Conservation (phyloP, 257 asterid genomes). For the Solanum piurae region DNA sequence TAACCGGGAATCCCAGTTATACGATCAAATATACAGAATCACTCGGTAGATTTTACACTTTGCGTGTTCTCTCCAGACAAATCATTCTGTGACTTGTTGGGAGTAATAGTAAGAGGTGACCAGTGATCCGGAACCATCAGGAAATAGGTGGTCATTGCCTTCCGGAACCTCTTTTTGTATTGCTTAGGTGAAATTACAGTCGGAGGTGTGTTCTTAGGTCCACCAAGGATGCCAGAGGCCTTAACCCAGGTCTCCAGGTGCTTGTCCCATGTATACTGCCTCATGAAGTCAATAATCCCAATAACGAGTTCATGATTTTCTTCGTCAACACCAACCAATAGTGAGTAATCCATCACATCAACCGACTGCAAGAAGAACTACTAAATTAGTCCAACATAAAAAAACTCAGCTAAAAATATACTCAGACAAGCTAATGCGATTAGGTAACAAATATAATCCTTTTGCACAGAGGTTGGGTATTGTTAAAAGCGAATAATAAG, state of each 20-base stretch:
- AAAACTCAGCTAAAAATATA: not conserved
- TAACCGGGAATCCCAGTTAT: constrained; percentile 8
- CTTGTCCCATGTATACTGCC: constrained; percentile 4
- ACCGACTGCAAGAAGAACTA: constrained; percentile 26
- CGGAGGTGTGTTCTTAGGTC: constrained; percentile 69
- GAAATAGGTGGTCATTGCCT: constrained; percentile 88
- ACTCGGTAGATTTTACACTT: constrained; percentile 9
- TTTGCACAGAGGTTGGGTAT: not conserved
- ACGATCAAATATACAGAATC: constrained; percentile 6
- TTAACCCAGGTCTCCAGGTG: constrained; percentile 3
- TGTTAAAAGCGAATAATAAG: not conserved
- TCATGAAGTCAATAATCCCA: constrained; percentile 5
- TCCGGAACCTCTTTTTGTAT: constrained; percentile 88
- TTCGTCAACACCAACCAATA: constrained; percentile 52
- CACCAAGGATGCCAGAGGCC: constrained; percentile 57
- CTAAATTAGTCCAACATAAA: not conserved
- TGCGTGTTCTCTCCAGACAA: constrained; percentile 37
- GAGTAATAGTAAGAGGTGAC: constrained; percentile 52
- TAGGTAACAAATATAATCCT: not conserved
- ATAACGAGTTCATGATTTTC: constrained; percentile 3
- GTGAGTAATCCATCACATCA: constrained; percentile 5
- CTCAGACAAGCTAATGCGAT: not conserved
- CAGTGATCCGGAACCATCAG: constrained; percentile 94
- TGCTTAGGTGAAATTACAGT: constrained; percentile 89
- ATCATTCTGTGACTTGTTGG: constrained; percentile 58